Base-by-base conservation (phyloP, 192 early-diverging fungal genomes). In the Funneliformis mosseae region DNA sequence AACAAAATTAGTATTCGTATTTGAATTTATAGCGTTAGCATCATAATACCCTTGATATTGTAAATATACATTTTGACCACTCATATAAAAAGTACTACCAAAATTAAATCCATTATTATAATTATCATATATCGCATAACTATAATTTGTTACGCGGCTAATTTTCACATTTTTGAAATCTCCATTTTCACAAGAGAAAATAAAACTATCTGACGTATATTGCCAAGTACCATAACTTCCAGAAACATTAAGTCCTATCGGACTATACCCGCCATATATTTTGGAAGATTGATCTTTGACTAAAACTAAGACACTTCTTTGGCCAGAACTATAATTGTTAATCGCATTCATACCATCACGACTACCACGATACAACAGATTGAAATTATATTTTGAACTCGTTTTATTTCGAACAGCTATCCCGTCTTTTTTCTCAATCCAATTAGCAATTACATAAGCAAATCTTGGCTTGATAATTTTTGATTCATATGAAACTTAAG, bases 171-270 rank as follows among this genome's bases (percentile, higher is more conserved):
- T 41, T 14, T 39, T 46, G 14, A 18, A 16, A 43, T 72, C 43
- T 18, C 70, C 70, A 43, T 72, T 48, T 27, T 41, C 70, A 41
- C 39, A 48, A 18, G 70, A 43, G 25, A 72, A 72, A 23, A 72
- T 48, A 48, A 72, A 72, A 66, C 63, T 66, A 66, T 66, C 63
- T 28, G 33, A 66, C 28, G 63, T 66, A 66, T 66, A 28, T 64
- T n/a, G 10, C 63, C 63, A 64, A 8, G 63, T 64, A 25, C 23
- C 23, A 64, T 28, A 25, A 64, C 63, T 64, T 64, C 63, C 10
- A 64, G 23, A 64, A 64, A 64, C n/a, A n/a, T n/a, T n/a, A n/a
- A n/a, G n/a, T 21, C 74, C 74, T 16, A 60, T 76, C 33, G 27
- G 18, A 18, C 55, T 43, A 55, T 38, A 33, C 21, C 59, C 55